Evolutionary conservation across 2,329 filamentous ascomycete species (phyloP), one percentile per base, ranked within the genome.

Genomic region (Pseudofabraea citricarpa): DNA sequence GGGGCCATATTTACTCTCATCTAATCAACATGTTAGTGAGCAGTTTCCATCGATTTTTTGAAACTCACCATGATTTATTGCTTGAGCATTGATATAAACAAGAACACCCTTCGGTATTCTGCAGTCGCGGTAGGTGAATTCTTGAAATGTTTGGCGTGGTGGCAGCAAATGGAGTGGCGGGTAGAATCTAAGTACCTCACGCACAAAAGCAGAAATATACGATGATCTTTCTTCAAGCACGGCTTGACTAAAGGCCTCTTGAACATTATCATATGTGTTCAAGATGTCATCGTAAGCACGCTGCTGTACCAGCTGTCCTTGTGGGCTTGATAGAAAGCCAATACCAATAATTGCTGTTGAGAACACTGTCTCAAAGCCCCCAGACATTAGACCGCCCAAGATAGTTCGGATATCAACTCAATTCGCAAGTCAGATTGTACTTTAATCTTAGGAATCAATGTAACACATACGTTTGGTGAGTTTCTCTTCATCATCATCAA

Each of bases 351-450:
- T 55, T 5, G 52, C 51, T 10, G 52, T 55, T 12, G 51, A 42
- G 20, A 55, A 9, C 41, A 49, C 26, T 12, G 52, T 55, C 37
- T 55, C 52, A 36, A 55, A 55, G 1, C 52, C 52, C 20, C 52
- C 52, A 9, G 52, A 55, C 51, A 55, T 55, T 18, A 55, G 45
- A 15, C 49, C 52, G 24, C 52, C 48, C 8, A 54, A 44, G 12
- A 54, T 54, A 19, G 52, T 54, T 22, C 44, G 43, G 13, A 54
- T 40, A 23, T 54, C 52, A 21, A 41, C 52, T 54, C 9, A 37
- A n/a, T 20, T 5, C 12, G 10, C 3, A 23, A 15, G n/a, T 21
- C 19, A n/a, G 18, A 32, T 5, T 9, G 8, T 6, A 13, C 12
- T 6, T 7, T 10, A n/a, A 22, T 19, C 15, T 22, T 36, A n/a